Evolutionary conservation across 2,329 filamentous ascomycete genomes (phyloP).

Genomic region (Venturiaceae sp.): DNA sequence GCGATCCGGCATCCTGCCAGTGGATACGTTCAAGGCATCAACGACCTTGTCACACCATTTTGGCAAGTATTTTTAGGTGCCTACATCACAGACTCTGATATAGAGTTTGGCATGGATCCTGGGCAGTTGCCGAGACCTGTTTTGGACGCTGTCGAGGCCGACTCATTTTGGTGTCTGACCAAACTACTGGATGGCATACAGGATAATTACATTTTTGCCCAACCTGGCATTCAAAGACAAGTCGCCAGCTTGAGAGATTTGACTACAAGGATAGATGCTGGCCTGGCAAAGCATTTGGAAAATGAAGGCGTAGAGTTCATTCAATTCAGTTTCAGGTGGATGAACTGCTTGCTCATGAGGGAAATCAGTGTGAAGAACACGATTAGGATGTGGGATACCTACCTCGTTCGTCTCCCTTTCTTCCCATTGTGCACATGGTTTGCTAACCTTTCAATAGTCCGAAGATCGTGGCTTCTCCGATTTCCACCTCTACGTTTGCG

Average conservation of each 20-base stretch:
- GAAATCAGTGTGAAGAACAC: conserved; percentile 95
- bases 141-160: conserved; percentile 91
- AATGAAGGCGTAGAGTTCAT: conserved; percentile 94
- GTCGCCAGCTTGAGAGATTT: conserved; percentile 82
- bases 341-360: conserved; percentile 98
- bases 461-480: conserved; percentile 98
- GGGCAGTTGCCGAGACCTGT: conserved; percentile 86
- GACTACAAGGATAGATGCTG: conserved; percentile 78
- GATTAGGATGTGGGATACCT: conserved; percentile 99
- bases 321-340: conserved; percentile 98
- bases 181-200: conserved; percentile 98
- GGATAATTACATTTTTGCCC: conserved; percentile 96
- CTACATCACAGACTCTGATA: conserved; percentile 89
- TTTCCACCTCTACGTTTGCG: conserved; percentile 97
- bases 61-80: conserved; percentile 94
- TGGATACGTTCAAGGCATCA: conserved; percentile 97
- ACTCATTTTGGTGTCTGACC: conserved; percentile 96
- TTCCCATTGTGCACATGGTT: conserved; percentile 1
- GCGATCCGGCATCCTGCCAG: conserved; percentile 94
- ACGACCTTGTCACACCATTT: conserved; percentile 94
- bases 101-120: conserved; percentile 92
- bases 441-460: conserved; percentile 47
- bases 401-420: conserved; percentile 53
- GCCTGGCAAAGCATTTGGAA: conserved; percentile 79
- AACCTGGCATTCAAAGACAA: conserved; percentile 92